Percentiles rank a stretch among this genome's conserved stretches.
Conservation (phyloP, 1,139 yeast species). For the Suhomyces bolitotheri region DNA sequence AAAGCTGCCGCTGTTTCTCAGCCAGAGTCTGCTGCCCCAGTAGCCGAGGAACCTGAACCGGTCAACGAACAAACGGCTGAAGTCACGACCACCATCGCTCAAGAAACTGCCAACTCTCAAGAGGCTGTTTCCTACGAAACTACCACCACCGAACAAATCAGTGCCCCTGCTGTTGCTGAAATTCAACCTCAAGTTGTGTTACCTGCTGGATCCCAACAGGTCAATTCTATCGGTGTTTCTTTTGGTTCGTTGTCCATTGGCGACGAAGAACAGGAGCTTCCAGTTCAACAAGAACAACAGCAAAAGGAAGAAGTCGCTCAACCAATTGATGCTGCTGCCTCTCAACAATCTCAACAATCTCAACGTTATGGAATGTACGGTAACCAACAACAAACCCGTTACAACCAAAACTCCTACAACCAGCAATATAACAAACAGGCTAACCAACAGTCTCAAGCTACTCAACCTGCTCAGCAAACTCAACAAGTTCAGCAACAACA, state of each 20-base stretch:
- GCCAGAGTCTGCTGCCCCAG: slow-evolving; percentile 15
- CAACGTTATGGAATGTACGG: slow-evolving; percentile 20
- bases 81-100: slow-evolving; percentile 8
- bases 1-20: slow-evolving; percentile 7
- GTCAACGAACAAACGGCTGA: slow-evolving; percentile 11
- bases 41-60: slow-evolving; percentile 8
- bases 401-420: slow-evolving; percentile 26
- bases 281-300: slow-evolving; percentile 16
- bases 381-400: slow-evolving; percentile 15
- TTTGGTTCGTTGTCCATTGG: slow-evolving; percentile 64
- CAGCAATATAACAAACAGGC: slow-evolving; percentile 20
- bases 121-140: slow-evolving; percentile 12
- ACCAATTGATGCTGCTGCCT: slow-evolving; percentile 12
- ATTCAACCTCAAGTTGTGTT: slow-evolving; percentile 61
- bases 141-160: slow-evolving; percentile 18
- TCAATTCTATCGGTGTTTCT: slow-evolving; percentile 64
- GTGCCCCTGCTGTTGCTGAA: slow-evolving; percentile 16
- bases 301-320: slow-evolving; percentile 15
- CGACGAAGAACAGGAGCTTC: slow-evolving; percentile 38
- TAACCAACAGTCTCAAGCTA: slow-evolving; percentile 16
- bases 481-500: slow-evolving; percentile 18
- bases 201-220: slow-evolving; percentile 53
- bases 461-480: slow-evolving; percentile 14
- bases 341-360: slow-evolving; percentile 20
- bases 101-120: slow-evolving; percentile 15